Base-by-base conservation (phyloP, 2,329 filamentous ascomycete species). In the Fusarium tupiense region DNA sequence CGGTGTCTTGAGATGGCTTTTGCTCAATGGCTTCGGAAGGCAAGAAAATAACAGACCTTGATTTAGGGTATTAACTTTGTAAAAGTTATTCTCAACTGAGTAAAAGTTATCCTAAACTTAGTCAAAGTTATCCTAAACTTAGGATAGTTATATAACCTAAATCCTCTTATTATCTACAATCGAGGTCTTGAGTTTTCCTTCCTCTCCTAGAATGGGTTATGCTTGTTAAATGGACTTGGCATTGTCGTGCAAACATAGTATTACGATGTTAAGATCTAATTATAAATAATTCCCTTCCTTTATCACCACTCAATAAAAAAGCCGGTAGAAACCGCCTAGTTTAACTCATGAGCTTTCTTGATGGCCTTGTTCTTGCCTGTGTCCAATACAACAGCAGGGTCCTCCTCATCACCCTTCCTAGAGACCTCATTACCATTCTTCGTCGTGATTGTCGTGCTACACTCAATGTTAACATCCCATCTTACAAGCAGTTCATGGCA, bases 341-440 rank as follows among this genome's bases (percentile, higher is more conserved):
- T 83, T 50, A 85, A 60, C 73, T 85, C 84, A 41, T 85, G 84
- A 10, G 69, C 79, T 26, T 79, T 68, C 78, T 85, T 85, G 57
- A 85, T 80, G 1, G 82, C 84, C 71, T 85, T 85, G 3, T 82
- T 84, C 69, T 84, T 85, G 6, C 84, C 83, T 0, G 83, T 80
- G 44, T 85, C 84, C 6, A 86, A 53, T 7, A 86, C 78, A 8
- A 86, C 84, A 0, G 84, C 85, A 5, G 85, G 85, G 16, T 86
- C 84, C 14, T 85, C 81, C 0, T 80, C 64, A 12, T 82, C 72
- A 9, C 85, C 85, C 19, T 85, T 78, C 4, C 84, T 82, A 1
- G 81, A 80, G 2, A 85, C 84, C 44, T 83, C 56, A 44, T 84
- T 86, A 0, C 84, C 84, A 13, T 78, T 77, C 72, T 85, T 86